Percentiles rank a stretch among this genome's conserved stretches.
Evolutionary conservation across 306 rosid species (phyloP).

Genomic region (Senna siamea): DNA sequence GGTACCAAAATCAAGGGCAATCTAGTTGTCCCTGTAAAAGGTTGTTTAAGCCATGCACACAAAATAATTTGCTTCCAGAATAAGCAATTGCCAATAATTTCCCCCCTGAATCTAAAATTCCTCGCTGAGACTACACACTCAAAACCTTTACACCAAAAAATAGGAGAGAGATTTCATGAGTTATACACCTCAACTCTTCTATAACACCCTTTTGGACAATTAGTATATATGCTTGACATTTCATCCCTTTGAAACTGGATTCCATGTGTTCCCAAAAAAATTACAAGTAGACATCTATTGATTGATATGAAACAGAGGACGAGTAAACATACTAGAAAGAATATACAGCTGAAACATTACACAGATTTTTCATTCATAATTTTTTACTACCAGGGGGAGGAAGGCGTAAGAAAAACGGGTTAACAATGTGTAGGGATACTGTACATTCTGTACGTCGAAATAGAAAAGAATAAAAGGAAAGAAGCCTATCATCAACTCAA

Average conservation of each 20-base stretch:
- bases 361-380: conserved; percentile 1
- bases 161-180: conserved; percentile 11
- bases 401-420: background rate
- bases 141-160: conserved; percentile 14
- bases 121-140: background rate
- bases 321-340: background rate
- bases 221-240: background rate
- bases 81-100: no score
- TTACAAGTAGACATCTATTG: background rate
- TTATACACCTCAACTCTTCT: background rate
- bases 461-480: conserved; percentile 49
- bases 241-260: background rate
- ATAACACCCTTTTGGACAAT: background rate
- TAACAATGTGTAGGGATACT: conserved; percentile 25
- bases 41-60: no score
- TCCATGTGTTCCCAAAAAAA: background rate
- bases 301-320: background rate
- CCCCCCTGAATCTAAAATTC: no score
- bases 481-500: conserved; percentile 36
- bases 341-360: conserved; percentile 21
- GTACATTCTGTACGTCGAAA: conserved; percentile 59
- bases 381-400: background rate
- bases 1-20: no score
- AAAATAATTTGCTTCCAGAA: no score
- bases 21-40: no score